Evolutionary conservation across 2,329 filamentous ascomycete species (phyloP).

Genomic region (Plectosphaerella plurivora): DNA sequence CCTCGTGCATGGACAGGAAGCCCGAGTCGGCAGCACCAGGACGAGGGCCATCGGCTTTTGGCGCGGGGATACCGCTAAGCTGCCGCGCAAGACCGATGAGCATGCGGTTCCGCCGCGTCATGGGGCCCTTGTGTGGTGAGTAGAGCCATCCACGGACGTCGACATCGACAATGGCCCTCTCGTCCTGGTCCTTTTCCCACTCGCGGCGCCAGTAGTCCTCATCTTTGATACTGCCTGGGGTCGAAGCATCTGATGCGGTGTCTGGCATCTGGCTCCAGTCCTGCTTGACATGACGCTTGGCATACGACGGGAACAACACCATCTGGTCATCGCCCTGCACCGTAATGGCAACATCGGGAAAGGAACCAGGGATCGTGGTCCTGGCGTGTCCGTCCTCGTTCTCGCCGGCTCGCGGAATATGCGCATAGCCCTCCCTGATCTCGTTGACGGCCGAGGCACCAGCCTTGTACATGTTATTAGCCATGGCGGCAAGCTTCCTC

Average conservation of each 20-base stretch:
- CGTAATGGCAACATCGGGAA: slow-evolving; percentile 79
- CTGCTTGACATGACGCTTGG: slow-evolving; percentile 62
- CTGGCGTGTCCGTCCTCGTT: slow-evolving; percentile 22
- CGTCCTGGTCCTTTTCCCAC: slow-evolving; percentile 76
- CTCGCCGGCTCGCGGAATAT: slow-evolving; percentile 38
- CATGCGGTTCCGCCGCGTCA: slow-evolving; percentile 82
- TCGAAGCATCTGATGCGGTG: slow-evolving; percentile 20
- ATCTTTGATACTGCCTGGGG: slow-evolving; percentile 44
- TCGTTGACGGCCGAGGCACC: slow-evolving; percentile 54
- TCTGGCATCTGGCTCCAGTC: slow-evolving; percentile 25
- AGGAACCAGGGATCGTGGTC: slow-evolving; percentile 65
- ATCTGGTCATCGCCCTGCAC: slow-evolving; percentile 83
- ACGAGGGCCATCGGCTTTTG: slow-evolving; percentile 29
- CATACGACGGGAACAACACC: slow-evolving; percentile 93
- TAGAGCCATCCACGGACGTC: slow-evolving; percentile 97
- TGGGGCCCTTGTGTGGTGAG: slow-evolving; percentile 74
- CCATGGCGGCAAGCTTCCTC: slow-evolving; percentile 68
- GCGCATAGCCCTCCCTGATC: slow-evolving; percentile 55
- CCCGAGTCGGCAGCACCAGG: not conserved
- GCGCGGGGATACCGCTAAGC: slow-evolving; percentile 78
- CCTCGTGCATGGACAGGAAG: slow-evolving; percentile 24
- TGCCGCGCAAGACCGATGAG: slow-evolving; percentile 82
- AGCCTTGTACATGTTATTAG: slow-evolving; percentile 51
- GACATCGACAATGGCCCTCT: slow-evolving; percentile 84
- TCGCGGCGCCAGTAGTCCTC: slow-evolving; percentile 73